Percentiles rank a stretch among this genome's conserved stretches.
These are phyloP conservation scores for Yamadazyma diospyri DNA, from an alignment of 1,139 yeast genomes.

Conservation along the genomic window DNA sequence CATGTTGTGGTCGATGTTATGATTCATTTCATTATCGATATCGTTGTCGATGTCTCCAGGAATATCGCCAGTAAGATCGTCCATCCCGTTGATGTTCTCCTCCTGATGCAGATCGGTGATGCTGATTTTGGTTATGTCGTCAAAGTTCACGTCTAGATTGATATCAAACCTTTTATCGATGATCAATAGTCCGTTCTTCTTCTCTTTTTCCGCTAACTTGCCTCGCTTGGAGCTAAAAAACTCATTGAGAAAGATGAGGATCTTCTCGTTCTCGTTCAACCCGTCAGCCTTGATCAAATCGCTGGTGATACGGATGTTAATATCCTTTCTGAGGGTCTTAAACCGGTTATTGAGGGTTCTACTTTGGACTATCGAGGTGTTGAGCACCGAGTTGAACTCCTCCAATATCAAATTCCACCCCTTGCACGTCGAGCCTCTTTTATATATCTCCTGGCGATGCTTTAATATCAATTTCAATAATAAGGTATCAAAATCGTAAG, in stretches of 20 bases:
- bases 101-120: neutral
- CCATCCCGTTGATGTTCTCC: too few species aligned
- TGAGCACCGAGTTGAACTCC: conserved; percentile 21
- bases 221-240: conserved; percentile 13
- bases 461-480: conserved; percentile 21
- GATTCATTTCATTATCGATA: conserved; percentile 1
- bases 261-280: conserved; percentile 27
- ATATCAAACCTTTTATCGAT: conserved; percentile 1
- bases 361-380: conserved; percentile 24
- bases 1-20: conserved; percentile 1
- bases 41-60: neutral
- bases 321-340: conserved; percentile 21
- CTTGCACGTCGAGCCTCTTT: conserved; percentile 27
- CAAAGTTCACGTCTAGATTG: neutral
- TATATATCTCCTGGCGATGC: conserved; percentile 22
- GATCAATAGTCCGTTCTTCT: conserved; percentile 11
- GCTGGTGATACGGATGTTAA: conserved; percentile 21
- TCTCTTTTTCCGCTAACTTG: conserved; percentile 14
- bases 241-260: conserved; percentile 20
- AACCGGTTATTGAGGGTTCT: conserved; percentile 30
- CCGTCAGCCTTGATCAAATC: conserved; percentile 11
- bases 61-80: too few species aligned
- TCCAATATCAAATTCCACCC: conserved; percentile 26
- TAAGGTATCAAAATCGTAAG: conserved; percentile 25
- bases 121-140: neutral